Base-by-base conservation (phyloP, 169 alveolate genomes). In the Cryptosporidium meleagridis region DNA sequence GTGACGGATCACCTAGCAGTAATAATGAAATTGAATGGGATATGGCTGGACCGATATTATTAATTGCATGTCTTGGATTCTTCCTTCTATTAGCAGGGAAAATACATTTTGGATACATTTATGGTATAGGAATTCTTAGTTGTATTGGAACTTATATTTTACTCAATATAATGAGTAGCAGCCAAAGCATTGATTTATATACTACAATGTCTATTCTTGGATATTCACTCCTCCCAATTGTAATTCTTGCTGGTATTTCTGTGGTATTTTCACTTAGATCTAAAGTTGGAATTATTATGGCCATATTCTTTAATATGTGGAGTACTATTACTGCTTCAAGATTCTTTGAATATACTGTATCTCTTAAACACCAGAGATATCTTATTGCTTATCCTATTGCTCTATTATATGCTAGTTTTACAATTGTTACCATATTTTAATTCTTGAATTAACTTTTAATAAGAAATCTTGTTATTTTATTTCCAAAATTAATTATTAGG, bases 361-460 rank as follows among this genome's bases (percentile, higher is more conserved):
- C 85, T 23, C 84, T 93, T 92, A 92, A 89, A 67, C 91, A 93
- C 33, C 95, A 93, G 91, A 92, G 94, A 69, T 91, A 87, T 89
- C 84, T 94, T 55, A 93, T 94, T 70, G 94, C 94, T 52, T 94
- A 94, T 73, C 96, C 96, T 18, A 91, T 94, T 37, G 93, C 92
- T 59, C 85, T 94, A 61, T 92, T 93, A 85, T 94, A 94, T 65
- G 93, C 95, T 44, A 91, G 95, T 70, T 92, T 93, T 75, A 71
- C 89, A 4, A 80, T 80, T 35, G 89, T 80, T 29, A 80, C 89
- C 53, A 80, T 80, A 23, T 80, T 80, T 48, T 80, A 80, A 65
- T 16, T 61, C 31, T 39, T 48, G n/a, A 16, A 26, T 61, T 62
- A 23, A 29, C 21, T 31, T 29, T 35, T 16, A 69, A n/a, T 3